phyloP scores from a whole-genome alignment of 2,329 filamentous ascomycete species.

The Stachybotrys chlorohalonatus region DNA sequence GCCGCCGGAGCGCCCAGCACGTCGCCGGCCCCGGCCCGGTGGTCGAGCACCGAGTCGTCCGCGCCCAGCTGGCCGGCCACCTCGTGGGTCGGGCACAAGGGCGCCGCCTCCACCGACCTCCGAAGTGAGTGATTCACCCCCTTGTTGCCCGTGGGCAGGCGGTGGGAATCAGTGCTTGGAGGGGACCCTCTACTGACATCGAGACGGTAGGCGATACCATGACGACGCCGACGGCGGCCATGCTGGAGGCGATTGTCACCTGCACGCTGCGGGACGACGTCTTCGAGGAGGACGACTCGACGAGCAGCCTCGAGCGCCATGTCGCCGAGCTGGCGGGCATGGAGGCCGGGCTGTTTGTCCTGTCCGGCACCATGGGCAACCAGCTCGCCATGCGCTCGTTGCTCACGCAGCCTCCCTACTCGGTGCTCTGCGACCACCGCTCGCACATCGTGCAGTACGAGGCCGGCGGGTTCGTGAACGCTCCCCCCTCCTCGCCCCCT shows the following conservation, averaged over 20 bases:
- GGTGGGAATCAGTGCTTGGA: background rate
- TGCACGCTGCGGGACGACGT: slow-evolving; percentile 79
- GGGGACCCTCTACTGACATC: background rate
- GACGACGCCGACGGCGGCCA: slow-evolving; percentile 69
- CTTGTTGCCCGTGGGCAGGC: background rate
- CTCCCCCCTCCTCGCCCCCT: background rate
- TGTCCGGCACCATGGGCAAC: slow-evolving; percentile 93
- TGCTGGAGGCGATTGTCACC: slow-evolving; percentile 70
- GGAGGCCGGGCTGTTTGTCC: slow-evolving; percentile 68
- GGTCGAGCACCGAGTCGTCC: background rate
- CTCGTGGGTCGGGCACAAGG: slow-evolving; percentile 9
- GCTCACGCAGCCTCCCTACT: slow-evolving; percentile 69
- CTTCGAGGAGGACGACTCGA: slow-evolving; percentile 70
- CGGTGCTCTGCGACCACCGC: slow-evolving; percentile 69
- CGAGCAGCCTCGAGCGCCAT: slow-evolving; percentile 64
- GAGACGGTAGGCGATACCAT: slow-evolving; percentile 35
- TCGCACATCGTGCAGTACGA: slow-evolving; percentile 67
- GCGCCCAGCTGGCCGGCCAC: background rate
- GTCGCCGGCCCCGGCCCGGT: background rate
- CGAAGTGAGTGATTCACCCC: slow-evolving; percentile 7
- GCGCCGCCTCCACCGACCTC: slow-evolving; percentile 8
- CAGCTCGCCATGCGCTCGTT: slow-evolving; percentile 75
- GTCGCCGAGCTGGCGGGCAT: slow-evolving; percentile 67
- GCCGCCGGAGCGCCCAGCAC: too few relatives aligned
- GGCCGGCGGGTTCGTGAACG: slow-evolving; percentile 43